These are phyloP conservation scores for Aeschynomene evenia DNA, from an alignment of 306 rosid genomes.

Conservation along the genomic window DNA sequence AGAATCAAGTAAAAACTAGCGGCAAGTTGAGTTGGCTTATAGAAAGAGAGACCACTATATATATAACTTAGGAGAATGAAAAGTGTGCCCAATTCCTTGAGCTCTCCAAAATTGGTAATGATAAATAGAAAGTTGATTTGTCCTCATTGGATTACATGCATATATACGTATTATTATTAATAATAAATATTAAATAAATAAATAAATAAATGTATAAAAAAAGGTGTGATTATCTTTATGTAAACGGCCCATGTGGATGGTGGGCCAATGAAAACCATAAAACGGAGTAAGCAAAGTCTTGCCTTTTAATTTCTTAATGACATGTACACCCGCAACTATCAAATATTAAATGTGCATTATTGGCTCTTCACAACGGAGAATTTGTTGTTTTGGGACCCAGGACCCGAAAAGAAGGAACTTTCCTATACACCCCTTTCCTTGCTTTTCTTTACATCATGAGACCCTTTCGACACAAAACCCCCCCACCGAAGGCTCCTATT, in stretches of 20 bases:
- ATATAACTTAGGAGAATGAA: neutral
- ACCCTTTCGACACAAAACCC: slow-evolving; percentile 42
- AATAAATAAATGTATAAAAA: no score
- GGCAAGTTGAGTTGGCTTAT: neutral
- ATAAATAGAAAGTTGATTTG: slow-evolving; percentile 33
- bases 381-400: slow-evolving; percentile 68
- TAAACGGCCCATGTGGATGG: slow-evolving; percentile 81
- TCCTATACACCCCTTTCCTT: slow-evolving; percentile 51
- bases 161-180: neutral
- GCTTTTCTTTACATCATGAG: slow-evolving; percentile 40
- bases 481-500: slow-evolving; percentile 44
- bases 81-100: slow-evolving; percentile 7
- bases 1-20: neutral
- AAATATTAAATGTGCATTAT: slow-evolving; percentile 65
- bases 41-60: neutral
- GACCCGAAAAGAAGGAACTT: slow-evolving; percentile 62
- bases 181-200: neutral
- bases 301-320: slow-evolving; percentile 66
- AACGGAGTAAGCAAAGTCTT: slow-evolving; percentile 72
- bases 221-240: slow-evolving; percentile 42
- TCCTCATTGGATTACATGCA: slow-evolving; percentile 22
- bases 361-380: slow-evolving; percentile 71
- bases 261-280: slow-evolving; percentile 68
- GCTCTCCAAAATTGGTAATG: slow-evolving; percentile 29
- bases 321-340: slow-evolving; percentile 69